These are phyloP conservation scores for Boletus sp. DNA, from an alignment of 768 basidiomycete species.

Conservation along the genomic window DNA sequence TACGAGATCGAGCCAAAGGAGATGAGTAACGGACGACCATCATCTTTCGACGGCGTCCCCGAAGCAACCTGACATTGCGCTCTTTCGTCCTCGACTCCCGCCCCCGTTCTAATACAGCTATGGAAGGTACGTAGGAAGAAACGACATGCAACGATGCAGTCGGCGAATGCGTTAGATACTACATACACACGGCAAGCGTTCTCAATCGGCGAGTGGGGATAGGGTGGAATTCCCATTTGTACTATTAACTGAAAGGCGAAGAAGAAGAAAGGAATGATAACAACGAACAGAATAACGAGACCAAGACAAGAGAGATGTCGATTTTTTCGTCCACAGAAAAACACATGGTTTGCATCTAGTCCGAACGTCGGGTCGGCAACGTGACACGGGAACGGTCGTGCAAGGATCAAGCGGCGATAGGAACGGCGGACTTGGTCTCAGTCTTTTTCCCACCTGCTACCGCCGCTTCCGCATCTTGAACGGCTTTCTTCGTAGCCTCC, in stretches of 20 bases:
- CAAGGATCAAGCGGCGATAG: slow-evolving; percentile 34
- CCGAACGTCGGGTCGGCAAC: neutral
- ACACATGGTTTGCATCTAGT: slow-evolving; percentile 12
- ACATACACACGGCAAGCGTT: slow-evolving; percentile 21
- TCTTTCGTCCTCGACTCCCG: slow-evolving; percentile 3
- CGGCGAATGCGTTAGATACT: slow-evolving; percentile 15
- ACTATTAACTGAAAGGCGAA: slow-evolving; percentile 6
- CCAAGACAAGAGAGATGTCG: slow-evolving; percentile 12
- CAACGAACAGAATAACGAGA: slow-evolving; percentile 13
- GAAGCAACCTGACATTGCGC: slow-evolving; percentile 11
- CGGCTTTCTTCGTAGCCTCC: slow-evolving; percentile 67
- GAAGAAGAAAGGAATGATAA: slow-evolving; percentile 15
- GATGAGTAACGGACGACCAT: neutral
- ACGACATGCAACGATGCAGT: slow-evolving; percentile 8
- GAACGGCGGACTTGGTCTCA: slow-evolving; percentile 45
- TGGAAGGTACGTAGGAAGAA: slow-evolving; percentile 10
- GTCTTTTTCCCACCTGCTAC: slow-evolving; percentile 61
- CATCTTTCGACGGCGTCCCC: slow-evolving; percentile 8
- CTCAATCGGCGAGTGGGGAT: slow-evolving; percentile 8
- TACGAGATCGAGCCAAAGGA: neutral
- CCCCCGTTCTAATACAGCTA: slow-evolving; percentile 17
- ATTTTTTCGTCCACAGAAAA: slow-evolving; percentile 16
- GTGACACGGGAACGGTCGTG: neutral
- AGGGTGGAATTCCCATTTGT: slow-evolving; percentile 7
- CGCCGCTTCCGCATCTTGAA: slow-evolving; percentile 61